Evolutionary conservation across 495 filamentous ascomycete genomes (phyloP).

Genomic region (Staphylotrichum longicolle): DNA sequence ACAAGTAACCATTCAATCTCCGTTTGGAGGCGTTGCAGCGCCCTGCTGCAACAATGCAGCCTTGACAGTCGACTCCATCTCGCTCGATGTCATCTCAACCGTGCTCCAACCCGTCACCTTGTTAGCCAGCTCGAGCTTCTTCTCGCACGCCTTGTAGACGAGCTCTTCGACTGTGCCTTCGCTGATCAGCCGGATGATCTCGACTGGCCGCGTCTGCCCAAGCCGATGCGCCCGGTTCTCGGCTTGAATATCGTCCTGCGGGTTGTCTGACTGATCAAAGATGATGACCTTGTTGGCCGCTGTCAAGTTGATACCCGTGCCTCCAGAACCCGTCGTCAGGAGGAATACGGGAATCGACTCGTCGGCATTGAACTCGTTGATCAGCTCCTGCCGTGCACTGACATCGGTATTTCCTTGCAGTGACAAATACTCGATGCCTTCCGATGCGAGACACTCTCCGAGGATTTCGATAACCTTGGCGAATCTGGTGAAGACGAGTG

Average conservation of each 20-base stretch:
- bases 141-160: conserved; percentile 82
- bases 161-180: conserved; percentile 87
- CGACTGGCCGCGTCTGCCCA: conserved; percentile 84
- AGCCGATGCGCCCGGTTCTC: conserved; percentile 96
- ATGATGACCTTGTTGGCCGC: conserved; percentile 97
- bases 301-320: conserved; percentile 91
- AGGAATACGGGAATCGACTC: conserved; percentile 83
- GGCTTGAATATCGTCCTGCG: conserved; percentile 93
- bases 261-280: conserved; percentile 93
- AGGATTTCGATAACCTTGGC: conserved; percentile 88
- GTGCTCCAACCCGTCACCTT: conserved; percentile 55
- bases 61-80: conserved; percentile 35
- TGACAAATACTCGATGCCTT: conserved; percentile 70
- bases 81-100: conserved; percentile 30
- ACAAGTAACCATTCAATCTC: background rate
- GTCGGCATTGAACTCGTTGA: conserved; percentile 79
- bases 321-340: conserved; percentile 87
- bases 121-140: conserved; percentile 88
- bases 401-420: conserved; percentile 86
- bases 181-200: conserved; percentile 77
- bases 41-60: conserved; percentile 23
- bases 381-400: conserved; percentile 75
- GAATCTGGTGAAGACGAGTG: conserved; percentile 89
- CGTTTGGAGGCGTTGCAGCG: conserved; percentile 13
- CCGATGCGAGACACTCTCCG: conserved; percentile 71